Percentiles rank a stretch among this genome's conserved stretches.
Conservation (phyloP, 2,329 filamentous ascomycete genomes). For the Peltaster fructicola region DNA sequence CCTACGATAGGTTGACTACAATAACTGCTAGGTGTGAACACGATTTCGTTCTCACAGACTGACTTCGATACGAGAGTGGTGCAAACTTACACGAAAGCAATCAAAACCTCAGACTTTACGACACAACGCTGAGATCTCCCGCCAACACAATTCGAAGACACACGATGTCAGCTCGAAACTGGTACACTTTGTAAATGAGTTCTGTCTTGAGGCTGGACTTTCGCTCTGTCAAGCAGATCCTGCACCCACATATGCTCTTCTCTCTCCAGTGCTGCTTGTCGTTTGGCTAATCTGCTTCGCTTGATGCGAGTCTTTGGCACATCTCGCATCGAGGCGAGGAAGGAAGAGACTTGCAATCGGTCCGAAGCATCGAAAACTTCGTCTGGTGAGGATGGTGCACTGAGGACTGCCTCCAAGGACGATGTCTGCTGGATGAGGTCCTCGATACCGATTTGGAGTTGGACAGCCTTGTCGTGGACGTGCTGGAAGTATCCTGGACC, state of each 20-base stretch:
- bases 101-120: no score
- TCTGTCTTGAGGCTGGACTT: no score
- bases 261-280: conserved; percentile 25
- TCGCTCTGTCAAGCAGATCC: no score
- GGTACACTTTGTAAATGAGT: no score
- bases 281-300: conserved; percentile 27
- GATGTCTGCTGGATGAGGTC: conserved; percentile 29
- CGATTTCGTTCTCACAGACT: no score
- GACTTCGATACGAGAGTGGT: no score
- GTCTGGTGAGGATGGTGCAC: conserved; percentile 10
- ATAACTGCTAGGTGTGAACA: no score
- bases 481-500: conserved; percentile 26
- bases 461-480: conserved; percentile 25
- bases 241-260: conserved; percentile 28
- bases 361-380: conserved; percentile 1
- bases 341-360: conserved; percentile 5
- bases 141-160: no score
- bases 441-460: conserved; percentile 26
- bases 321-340: conserved; percentile 12
- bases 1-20: no score
- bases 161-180: no score
- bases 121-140: no score
- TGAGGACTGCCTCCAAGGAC: conserved; percentile 21
- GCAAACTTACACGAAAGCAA: no score
- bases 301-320: conserved; percentile 19